phyloP scores from a whole-genome alignment of 176 grass and related monocot genomes.

The Oryza punctata region DNA sequence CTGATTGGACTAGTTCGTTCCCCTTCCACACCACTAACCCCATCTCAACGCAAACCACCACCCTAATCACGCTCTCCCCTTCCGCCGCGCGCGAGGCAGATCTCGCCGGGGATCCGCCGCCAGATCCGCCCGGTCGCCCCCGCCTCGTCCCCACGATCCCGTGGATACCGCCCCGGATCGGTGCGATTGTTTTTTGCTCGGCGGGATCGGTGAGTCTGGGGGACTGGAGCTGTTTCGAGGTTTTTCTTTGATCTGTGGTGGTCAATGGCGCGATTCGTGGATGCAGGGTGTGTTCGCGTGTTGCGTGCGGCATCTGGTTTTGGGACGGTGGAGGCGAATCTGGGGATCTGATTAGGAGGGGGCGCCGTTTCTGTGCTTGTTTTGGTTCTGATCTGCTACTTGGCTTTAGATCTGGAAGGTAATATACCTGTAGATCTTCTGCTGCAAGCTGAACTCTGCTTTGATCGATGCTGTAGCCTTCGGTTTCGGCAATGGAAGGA shows the following conservation, averaged over 20 bases:
- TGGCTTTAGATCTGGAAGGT: constrained; percentile 51
- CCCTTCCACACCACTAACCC: constrained; percentile 22
- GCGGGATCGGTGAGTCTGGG: constrained; percentile 40
- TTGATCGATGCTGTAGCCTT: too few species aligned
- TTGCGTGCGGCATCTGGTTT: constrained; percentile 6
- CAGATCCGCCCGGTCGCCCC: neutral
- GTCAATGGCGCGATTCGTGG: constrained; percentile 10
- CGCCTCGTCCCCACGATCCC: neutral
- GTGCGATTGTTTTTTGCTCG: neutral
- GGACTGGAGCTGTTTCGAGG: neutral
- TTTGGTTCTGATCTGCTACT: constrained; percentile 9
- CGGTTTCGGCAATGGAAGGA: neutral
- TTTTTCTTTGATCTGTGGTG: constrained; percentile 6
- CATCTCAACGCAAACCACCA: neutral
- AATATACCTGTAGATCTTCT: constrained; percentile 6
- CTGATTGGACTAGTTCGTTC: neutral
- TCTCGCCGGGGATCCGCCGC: neutral
- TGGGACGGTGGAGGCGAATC: constrained; percentile 1
- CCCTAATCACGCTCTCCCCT: neutral
- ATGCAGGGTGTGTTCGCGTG: constrained; percentile 32
- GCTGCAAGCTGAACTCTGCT: too few species aligned
- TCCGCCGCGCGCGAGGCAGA: neutral
- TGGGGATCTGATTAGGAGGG: neutral
- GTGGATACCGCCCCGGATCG: neutral
- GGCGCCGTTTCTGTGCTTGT: neutral